Percentiles rank a stretch among this genome's conserved stretches.
These are phyloP conservation scores for Adansonia grandidieri DNA, from an alignment of 441 rosid species.

Conservation along the genomic window DNA sequence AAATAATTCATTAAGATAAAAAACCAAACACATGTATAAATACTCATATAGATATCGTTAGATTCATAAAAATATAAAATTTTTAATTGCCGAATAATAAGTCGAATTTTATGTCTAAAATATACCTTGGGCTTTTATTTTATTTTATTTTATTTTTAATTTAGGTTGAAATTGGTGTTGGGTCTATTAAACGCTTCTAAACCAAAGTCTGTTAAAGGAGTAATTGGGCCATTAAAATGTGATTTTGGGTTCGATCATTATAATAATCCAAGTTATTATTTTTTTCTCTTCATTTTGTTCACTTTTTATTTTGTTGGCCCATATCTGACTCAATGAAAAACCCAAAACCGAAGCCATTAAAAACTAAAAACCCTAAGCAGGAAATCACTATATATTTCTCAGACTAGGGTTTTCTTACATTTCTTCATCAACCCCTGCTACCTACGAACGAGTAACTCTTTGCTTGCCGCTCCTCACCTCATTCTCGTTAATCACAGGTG, in stretches of 20 bases:
- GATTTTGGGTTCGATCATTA: neutral
- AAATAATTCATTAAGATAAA: too few relatives aligned
- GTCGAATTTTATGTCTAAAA: too few relatives aligned
- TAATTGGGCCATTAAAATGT: neutral
- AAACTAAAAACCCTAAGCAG: neutral
- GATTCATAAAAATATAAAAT: too few relatives aligned
- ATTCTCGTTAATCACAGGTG: neutral
- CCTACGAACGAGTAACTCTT: neutral
- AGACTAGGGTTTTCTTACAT: neutral
- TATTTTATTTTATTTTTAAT: neutral
- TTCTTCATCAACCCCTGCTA: neutral
- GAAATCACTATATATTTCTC: neutral
- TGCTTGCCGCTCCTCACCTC: neutral
- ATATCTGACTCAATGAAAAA: neutral
- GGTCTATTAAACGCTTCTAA: neutral
- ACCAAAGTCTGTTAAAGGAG: neutral
- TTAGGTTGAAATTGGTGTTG: neutral
- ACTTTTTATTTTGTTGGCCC: neutral
- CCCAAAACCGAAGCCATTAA: neutral
- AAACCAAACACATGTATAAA: too few relatives aligned
- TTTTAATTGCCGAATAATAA: too few relatives aligned
- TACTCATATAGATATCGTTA: too few relatives aligned
- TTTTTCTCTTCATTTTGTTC: too few relatives aligned
- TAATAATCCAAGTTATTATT: neutral
- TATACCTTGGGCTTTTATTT: too few relatives aligned